phyloP scores from a whole-genome alignment of 768 basidiomycete species.

The Xerocomus spinulosus region DNA sequence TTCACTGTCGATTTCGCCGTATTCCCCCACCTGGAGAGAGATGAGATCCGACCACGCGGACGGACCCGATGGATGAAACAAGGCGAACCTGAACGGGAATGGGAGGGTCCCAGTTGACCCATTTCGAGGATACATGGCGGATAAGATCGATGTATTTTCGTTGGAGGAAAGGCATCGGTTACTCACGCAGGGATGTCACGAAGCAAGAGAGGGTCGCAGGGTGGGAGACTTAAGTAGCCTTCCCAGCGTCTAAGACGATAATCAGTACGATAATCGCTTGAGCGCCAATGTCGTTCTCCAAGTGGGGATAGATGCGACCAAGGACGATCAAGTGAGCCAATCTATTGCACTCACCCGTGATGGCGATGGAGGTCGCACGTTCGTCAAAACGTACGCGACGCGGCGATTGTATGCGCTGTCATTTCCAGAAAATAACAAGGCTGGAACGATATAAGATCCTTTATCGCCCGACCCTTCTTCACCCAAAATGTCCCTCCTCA shows the following conservation, averaged over 20 bases:
- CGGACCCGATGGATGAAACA: background rate
- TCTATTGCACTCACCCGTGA: background rate
- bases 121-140: constrained; percentile 28
- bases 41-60: background rate
- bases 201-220: background rate
- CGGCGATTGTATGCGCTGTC: background rate
- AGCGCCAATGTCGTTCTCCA: too few relatives aligned
- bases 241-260: constrained; percentile 1
- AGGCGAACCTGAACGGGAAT: constrained; percentile 27
- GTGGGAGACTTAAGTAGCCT: background rate
- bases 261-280: background rate
- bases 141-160: constrained; percentile 38
- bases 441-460: background rate
- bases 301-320: background rate
- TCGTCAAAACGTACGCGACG: background rate
- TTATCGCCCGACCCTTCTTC: background rate
- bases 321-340: background rate
- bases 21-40: constrained; percentile 30
- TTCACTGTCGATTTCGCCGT: constrained; percentile 25
- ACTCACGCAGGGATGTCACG: background rate
- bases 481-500: constrained; percentile 1
- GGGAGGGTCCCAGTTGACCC: constrained; percentile 38
- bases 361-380: background rate
- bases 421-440: background rate
- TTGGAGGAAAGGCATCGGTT: constrained; percentile 9